Base-by-base conservation (phyloP, 2,329 filamentous ascomycete species). In the Sordariomycetes sp. region DNA sequence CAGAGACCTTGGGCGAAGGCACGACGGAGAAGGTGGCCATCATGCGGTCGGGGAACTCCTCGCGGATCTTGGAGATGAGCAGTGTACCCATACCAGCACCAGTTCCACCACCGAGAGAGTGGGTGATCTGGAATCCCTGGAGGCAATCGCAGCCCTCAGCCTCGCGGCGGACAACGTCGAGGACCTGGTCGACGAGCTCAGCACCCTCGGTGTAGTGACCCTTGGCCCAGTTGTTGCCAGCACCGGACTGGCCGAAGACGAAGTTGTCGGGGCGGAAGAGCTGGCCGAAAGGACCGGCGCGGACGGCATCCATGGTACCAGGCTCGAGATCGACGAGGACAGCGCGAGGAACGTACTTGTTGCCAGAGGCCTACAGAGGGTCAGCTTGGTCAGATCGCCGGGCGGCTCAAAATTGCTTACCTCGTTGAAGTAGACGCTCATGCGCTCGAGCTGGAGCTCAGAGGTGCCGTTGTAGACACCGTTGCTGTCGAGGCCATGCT, bases 151-250 rank as follows among this genome's bases (percentile, higher is more conserved):
- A 96, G 64, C 85, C 86, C 72, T 98, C 92, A 50, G 92, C 90
- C 77, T 98, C 92, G 57, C 92, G 90, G 62, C 92, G 92, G 60
- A 98, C 90, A 48, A 98, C 92, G 62, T 96, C 92, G 52, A 98
- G 80, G 51, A 98, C 92, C 59, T 95, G 78, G 74, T 98, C 92
- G 51, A 98, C 92, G 45, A 96, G 79, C 74, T 98, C 92, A 51
- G 92, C 92, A 79, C 92, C 92, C 75, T 98, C 92, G 47, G 92
- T 98, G 79, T 98, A 98, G 67, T 98, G 92, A 72, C 92, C 92
- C 82, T 96, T 98, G 68, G 92, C 92, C 92, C 92, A 98, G 82
- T 96, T 96, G 86, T 98, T 98, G 71, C 92, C 92, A 64, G 92
- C 92, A 78, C 92, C 90, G 55, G 92, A 96, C 75, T 96, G 92